These are phyloP conservation scores for Cyclocybe aegerita DNA, from an alignment of 768 basidiomycete genomes.

Conservation along the genomic window DNA sequence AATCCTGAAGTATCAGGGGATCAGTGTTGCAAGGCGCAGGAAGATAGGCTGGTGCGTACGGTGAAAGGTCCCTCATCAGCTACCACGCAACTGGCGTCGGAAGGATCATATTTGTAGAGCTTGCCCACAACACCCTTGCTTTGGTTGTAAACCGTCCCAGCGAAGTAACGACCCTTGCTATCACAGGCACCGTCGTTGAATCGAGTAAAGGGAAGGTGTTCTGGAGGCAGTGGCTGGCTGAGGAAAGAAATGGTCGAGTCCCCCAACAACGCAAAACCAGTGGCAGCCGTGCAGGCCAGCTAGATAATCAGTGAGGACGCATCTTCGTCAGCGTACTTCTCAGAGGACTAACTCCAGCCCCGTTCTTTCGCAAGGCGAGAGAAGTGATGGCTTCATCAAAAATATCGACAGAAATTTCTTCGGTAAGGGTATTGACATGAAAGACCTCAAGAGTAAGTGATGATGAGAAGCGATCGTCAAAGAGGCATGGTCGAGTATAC, in stretches of 20 bases:
- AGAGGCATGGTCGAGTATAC: slow-evolving; percentile 1
- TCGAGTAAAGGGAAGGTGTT: slow-evolving; percentile 44
- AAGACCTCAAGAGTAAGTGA: slow-evolving; percentile 39
- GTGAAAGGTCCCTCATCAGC: slow-evolving; percentile 68
- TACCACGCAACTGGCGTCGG: slow-evolving; percentile 41
- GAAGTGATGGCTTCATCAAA: slow-evolving; percentile 59
- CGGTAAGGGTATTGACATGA: slow-evolving; percentile 44
- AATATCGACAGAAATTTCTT: slow-evolving; percentile 42
- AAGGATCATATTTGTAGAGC: slow-evolving; percentile 60
- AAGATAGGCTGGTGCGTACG: slow-evolving; percentile 30
- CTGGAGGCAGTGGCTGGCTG: slow-evolving; percentile 45
- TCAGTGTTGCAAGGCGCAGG: slow-evolving; percentile 6
- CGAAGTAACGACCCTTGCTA: slow-evolving; percentile 60
- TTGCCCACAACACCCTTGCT: slow-evolving; percentile 51
- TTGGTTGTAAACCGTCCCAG: slow-evolving; percentile 59
- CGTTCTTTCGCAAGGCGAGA: slow-evolving; percentile 49
- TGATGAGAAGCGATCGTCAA: slow-evolving; percentile 7
- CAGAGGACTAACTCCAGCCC: slow-evolving; percentile 39
- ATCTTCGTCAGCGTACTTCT: not conserved
- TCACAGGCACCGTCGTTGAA: slow-evolving; percentile 78
- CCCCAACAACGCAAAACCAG: slow-evolving; percentile 53
- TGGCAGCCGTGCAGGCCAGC: slow-evolving; percentile 60
- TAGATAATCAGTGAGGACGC: slow-evolving; percentile 21
- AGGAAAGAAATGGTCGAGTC: slow-evolving; percentile 47
- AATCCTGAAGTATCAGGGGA: slow-evolving; percentile 40